Evolutionary conservation across 192 early-diverging fungal genomes (phyloP), one percentile per base, ranked within the genome.

Genomic region (Linnemannia zychae): DNA sequence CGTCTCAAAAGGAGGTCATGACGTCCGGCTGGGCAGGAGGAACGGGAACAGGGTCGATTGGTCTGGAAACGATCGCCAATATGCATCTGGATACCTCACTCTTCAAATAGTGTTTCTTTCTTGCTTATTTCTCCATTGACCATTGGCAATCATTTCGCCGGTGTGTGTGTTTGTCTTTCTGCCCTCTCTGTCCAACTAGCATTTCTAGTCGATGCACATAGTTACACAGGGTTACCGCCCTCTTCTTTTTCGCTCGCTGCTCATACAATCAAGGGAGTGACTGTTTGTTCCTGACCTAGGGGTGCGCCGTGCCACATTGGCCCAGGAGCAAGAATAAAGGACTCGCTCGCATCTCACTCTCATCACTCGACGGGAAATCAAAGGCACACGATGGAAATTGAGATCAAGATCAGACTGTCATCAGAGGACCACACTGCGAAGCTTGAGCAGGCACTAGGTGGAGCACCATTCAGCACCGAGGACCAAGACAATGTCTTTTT

Each of bases 401-500:
- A 85, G 46, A 79, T 85, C 83, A 85, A 85, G 78, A 75, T 85
- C 65, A 85, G 83, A 69, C 40, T 85, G 0, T 52, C 72, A 12
- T 68, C 83, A 7, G 83, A 85, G 40, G 69, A 75, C 13, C 77
- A 78, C 57, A 79, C 77, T 28, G 49, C 60, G 5, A 79, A 17
- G 65, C 65, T 85, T 31, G 83, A 85, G 60, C 40, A 31, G 17
- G 74, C 83, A 36, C 74, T 85, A 2, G 78, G 76, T n/a, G 67
- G 74, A 13, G 28, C 13, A 17, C 68, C 78, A 12, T 13, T 40
- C 13, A 52, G 34, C 31, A 37, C 38, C 40, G 83, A 85, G 40
- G 78, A 85, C 74, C 83, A 85, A 49, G 78, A 85, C 36, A 85
- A 85, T 71, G 83, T 85, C 46, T 85, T 85, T 67, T 85, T 79